Conservation (phyloP, 139 green algal species). For the Tetraselmis chui region DNA sequence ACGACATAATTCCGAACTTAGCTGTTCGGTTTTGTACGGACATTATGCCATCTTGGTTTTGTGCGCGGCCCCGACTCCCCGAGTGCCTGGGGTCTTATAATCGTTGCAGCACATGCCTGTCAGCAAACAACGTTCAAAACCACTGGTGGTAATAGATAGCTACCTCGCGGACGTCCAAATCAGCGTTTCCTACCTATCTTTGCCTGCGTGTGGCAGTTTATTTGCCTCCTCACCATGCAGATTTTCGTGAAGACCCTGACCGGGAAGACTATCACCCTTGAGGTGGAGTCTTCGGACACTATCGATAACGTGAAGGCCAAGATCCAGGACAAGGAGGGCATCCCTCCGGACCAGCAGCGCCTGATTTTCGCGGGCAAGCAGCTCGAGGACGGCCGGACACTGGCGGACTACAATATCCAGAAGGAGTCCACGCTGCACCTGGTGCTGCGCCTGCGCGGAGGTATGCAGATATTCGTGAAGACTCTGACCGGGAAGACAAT, state of each 20-base stretch:
- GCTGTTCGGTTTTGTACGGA: too few species aligned
- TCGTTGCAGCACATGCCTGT: not conserved
- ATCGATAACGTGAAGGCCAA: slow-evolving; percentile 45
- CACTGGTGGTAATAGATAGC: too few species aligned
- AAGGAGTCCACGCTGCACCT: slow-evolving; percentile 78
- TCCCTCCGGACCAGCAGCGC: slow-evolving; percentile 93
- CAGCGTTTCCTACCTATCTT: too few species aligned
- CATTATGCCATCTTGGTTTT: too few species aligned
- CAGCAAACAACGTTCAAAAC: not conserved
- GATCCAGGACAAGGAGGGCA: slow-evolving; percentile 67
- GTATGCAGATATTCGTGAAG: slow-evolving; percentile 91
- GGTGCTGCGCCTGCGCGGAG: slow-evolving; percentile 41
- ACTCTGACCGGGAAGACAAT: slow-evolving; percentile 82
- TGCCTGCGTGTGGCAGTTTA: too few species aligned
- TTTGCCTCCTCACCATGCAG: slow-evolving; percentile 52
- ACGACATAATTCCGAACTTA: too few species aligned
- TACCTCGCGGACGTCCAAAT: too few species aligned
- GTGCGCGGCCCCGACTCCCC: too few species aligned
- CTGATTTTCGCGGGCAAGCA: slow-evolving; percentile 98
- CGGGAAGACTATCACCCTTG: slow-evolving; percentile 91
- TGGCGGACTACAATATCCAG: slow-evolving; percentile 98
- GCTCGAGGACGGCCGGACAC: slow-evolving; percentile 91
- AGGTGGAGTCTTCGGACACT: slow-evolving; percentile 40
- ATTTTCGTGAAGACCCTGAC: slow-evolving; percentile 88
- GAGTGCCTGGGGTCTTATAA: too few species aligned